Percentiles rank a stretch among this genome's conserved stretches.
Conservation (phyloP, 2,329 filamentous ascomycete genomes). For the Corynespora cassiicola region DNA sequence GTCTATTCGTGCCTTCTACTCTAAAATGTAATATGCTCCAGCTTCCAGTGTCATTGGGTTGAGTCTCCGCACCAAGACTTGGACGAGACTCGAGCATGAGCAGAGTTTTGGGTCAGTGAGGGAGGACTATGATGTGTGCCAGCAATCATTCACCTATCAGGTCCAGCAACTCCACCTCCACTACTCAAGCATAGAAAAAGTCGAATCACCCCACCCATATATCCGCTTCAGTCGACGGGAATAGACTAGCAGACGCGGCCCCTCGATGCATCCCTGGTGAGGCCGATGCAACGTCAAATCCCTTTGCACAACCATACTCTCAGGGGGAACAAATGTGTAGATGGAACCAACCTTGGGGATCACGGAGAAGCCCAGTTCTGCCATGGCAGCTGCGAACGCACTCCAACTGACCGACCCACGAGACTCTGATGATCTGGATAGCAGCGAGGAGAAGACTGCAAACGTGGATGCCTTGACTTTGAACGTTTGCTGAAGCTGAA, state of each 20-base stretch:
- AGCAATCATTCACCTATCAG: too few relatives aligned
- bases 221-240: constrained; percentile 14
- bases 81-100: too few relatives aligned
- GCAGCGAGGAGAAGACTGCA: constrained; percentile 46
- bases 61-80: too few relatives aligned
- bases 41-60: too few relatives aligned
- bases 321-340: constrained; percentile 16
- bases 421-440: constrained; percentile 25
- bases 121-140: too few relatives aligned
- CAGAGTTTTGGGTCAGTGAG: too few relatives aligned
- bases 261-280: constrained; percentile 21
- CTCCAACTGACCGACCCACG: constrained; percentile 26
- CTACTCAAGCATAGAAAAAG: too few relatives aligned
- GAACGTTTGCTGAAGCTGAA: constrained; percentile 19
- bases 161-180: too few relatives aligned
- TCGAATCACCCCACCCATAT: constrained; percentile 18
- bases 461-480: constrained; percentile 49
- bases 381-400: constrained; percentile 18
- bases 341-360: constrained; percentile 20
- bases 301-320: constrained; percentile 6
- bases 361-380: constrained; percentile 17
- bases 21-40: too few relatives aligned
- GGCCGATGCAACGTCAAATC: constrained; percentile 21
- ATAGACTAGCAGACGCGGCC: constrained; percentile 11
- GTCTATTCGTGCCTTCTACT: too few relatives aligned